A percentile compares a stretch with the other conserved stretches of the same genome.
phyloP scores from a whole-genome alignment of 441 rosid genomes.

The Melianthus villosus region DNA sequence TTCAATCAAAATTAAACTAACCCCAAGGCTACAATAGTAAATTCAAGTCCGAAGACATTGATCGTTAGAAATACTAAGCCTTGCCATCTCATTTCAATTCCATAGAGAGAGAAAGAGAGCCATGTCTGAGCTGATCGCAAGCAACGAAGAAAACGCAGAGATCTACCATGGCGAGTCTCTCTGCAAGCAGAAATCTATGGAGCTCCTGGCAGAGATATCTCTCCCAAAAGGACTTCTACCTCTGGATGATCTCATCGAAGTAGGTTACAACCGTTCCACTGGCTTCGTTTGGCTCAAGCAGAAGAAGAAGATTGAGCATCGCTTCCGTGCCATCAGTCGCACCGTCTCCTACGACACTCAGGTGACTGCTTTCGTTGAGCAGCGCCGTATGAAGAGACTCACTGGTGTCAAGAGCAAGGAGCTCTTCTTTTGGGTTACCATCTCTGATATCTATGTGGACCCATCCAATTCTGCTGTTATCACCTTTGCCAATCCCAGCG shows the following conservation, averaged over 20 bases:
- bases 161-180: slow-evolving; percentile 26
- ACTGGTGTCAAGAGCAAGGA: slow-evolving; percentile 58
- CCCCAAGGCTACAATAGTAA: too few species aligned
- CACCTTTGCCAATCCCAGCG: slow-evolving; percentile 27
- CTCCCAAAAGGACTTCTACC: slow-evolving; percentile 55
- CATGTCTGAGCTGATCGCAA: slow-evolving; percentile 15
- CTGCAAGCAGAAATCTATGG: slow-evolving; percentile 33
- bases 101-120: too few species aligned
- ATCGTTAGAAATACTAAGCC: too few species aligned
- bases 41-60: too few species aligned
- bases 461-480: slow-evolving; percentile 20
- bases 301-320: slow-evolving; percentile 25
- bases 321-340: slow-evolving; percentile 25
- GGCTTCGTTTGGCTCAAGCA: slow-evolving; percentile 63
- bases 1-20: too few species aligned
- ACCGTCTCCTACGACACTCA: slow-evolving; percentile 38
- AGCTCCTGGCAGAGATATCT: slow-evolving; percentile 26
- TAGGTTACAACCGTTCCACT: slow-evolving; percentile 32
- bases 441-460: slow-evolving; percentile 31
- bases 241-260: slow-evolving; percentile 33
- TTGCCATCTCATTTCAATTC: too few species aligned
- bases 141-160: slow-evolving; percentile 32
- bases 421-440: slow-evolving; percentile 40
- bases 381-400: slow-evolving; percentile 26
- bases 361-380: slow-evolving; percentile 43